phyloP scores from a whole-genome alignment of 345 rosid genomes.

The Noccaea caerulescens region DNA sequence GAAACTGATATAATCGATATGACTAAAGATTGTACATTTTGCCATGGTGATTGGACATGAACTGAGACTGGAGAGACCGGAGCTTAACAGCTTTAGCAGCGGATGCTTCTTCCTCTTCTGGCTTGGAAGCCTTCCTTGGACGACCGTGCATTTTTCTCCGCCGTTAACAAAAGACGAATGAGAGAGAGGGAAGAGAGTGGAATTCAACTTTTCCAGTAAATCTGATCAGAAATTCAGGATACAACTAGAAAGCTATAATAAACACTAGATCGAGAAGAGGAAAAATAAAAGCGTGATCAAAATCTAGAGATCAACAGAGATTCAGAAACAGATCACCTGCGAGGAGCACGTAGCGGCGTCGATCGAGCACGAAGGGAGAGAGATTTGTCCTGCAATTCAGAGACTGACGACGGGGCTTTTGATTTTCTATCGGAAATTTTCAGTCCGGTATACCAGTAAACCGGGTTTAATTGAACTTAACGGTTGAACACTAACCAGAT shows the following conservation, averaged over 20 bases:
- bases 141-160: slow-evolving; percentile 79
- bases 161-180: slow-evolving; percentile 1
- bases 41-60: slow-evolving; percentile 64
- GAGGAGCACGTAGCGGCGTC: slow-evolving; percentile 26
- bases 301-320: neutral
- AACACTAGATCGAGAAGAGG: neutral
- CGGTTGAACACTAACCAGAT: neutral
- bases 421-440: neutral
- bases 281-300: neutral
- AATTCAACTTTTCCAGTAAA: slow-evolving; percentile 11
- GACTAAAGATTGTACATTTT: slow-evolving; percentile 51
- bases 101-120: slow-evolving; percentile 69
- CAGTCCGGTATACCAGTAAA: slow-evolving; percentile 3
- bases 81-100: slow-evolving; percentile 77
- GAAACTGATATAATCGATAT: too few relatives aligned
- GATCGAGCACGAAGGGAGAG: slow-evolving; percentile 20
- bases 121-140: slow-evolving; percentile 65
- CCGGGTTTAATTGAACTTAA: neutral
- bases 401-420: neutral
- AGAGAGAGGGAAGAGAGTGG: neutral
- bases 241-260: neutral
- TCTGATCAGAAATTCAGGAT: slow-evolving; percentile 5
- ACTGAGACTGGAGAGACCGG: slow-evolving; percentile 66
- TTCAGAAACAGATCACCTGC: slow-evolving; percentile 11
- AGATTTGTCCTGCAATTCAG: neutral